phyloP scores from a whole-genome alignment of 1,139 yeast genomes.

The Blastobotrys arbuscula region DNA sequence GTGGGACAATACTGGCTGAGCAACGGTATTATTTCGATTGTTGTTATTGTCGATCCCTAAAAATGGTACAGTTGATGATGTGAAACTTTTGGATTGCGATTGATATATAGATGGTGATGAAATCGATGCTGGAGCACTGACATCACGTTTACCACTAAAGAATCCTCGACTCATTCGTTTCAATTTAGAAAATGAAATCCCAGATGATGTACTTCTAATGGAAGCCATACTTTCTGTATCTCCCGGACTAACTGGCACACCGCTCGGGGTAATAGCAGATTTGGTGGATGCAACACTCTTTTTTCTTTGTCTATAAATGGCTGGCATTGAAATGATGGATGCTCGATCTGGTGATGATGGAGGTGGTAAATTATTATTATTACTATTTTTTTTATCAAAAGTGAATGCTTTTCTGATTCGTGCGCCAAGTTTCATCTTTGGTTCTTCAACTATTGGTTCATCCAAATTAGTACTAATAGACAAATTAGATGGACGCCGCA shows the following conservation, averaged over 20 bases:
- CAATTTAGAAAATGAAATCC: conserved; percentile 29
- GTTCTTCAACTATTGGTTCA: background rate
- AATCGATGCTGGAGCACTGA: conserved; percentile 1
- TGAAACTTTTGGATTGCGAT: conserved; percentile 3
- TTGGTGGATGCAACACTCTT: conserved; percentile 12
- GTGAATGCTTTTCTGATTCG: conserved; percentile 26
- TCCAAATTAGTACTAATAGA: conserved; percentile 7
- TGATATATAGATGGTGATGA: background rate
- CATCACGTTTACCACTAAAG: conserved; percentile 11
- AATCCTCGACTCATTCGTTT: conserved; percentile 17
- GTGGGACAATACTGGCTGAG: conserved; percentile 23
- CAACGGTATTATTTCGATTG: conserved; percentile 3
- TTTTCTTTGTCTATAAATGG: conserved; percentile 10
- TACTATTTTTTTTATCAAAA: conserved; percentile 17
- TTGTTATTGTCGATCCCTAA: background rate
- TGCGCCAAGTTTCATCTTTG: conserved; percentile 16
- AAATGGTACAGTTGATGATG: conserved; percentile 23
- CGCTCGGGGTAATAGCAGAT: conserved; percentile 13
- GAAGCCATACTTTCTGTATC: conserved; percentile 25
- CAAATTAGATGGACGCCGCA: conserved; percentile 6
- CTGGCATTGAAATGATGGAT: conserved; percentile 11
- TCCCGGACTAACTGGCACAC: conserved; percentile 4
- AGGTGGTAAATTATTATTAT: background rate
- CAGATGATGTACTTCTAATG: conserved; percentile 25
- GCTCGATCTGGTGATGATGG: conserved; percentile 7